Evolutionary conservation across 108 stramenopile species (phyloP).

Genomic region (Conticribra weissflogii): DNA sequence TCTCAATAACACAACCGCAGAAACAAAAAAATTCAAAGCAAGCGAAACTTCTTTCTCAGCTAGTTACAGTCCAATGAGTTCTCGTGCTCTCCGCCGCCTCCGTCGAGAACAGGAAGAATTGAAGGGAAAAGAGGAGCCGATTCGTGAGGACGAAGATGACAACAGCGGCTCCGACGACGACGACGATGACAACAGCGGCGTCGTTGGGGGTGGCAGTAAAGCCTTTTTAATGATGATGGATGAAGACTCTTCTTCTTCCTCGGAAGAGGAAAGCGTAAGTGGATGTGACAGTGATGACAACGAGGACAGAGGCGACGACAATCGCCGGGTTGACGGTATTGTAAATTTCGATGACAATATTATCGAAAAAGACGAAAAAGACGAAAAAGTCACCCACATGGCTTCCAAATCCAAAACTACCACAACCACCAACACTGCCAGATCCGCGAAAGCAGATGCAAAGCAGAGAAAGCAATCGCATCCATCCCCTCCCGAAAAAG

Average conservation of each 20-base stretch:
- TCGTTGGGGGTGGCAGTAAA: slow-evolving; percentile 23
- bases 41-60: too few relatives aligned
- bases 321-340: too few relatives aligned
- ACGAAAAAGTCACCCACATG: too few relatives aligned
- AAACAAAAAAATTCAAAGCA: too few relatives aligned
- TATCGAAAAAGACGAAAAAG: slow-evolving; percentile 7
- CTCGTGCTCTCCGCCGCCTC: slow-evolving; percentile 65
- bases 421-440: slow-evolving; percentile 2
- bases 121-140: slow-evolving; percentile 1
- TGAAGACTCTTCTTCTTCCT: slow-evolving; percentile 35
- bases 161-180: slow-evolving; percentile 37
- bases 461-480: slow-evolving; percentile 10
- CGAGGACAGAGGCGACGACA: background rate
- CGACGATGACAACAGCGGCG: slow-evolving; percentile 26
- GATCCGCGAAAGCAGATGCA: background rate
- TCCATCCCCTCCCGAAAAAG: too few relatives aligned
- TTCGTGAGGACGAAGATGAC: slow-evolving; percentile 16
- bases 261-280: slow-evolving; percentile 49
- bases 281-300: slow-evolving; percentile 20
- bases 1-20: too few relatives aligned
- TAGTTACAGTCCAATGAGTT: too few relatives aligned
- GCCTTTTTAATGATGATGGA: slow-evolving; percentile 10
- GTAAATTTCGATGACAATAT: slow-evolving; percentile 4
- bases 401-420: too few relatives aligned
- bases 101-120: slow-evolving; percentile 59